These are phyloP conservation scores for Nemania serpens DNA, from an alignment of 2,329 filamentous ascomycete genomes.

Conservation along the genomic window DNA sequence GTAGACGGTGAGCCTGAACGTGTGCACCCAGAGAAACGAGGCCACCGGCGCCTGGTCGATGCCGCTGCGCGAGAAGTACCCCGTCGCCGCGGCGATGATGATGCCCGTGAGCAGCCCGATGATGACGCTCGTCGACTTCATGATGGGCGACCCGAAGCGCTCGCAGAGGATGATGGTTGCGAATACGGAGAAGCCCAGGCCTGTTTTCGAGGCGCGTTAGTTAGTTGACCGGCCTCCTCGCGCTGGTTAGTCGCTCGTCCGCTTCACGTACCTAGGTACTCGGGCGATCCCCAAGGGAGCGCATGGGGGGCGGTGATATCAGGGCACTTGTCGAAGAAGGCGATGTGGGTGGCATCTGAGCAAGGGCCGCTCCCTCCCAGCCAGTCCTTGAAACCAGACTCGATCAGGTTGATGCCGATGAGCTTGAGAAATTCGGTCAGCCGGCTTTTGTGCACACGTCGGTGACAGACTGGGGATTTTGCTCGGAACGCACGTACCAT, in stretches of 20 bases:
- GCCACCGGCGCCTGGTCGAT: slow-evolving; percentile 73
- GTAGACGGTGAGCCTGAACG: slow-evolving; percentile 73
- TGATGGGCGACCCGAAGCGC: slow-evolving; percentile 79
- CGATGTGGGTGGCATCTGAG: slow-evolving; percentile 52
- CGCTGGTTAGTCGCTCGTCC: no score
- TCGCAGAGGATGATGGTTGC: slow-evolving; percentile 79
- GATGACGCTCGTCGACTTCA: slow-evolving; percentile 80
- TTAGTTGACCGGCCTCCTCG: no score
- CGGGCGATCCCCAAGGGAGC: slow-evolving; percentile 76
- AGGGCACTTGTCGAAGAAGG: slow-evolving; percentile 68
- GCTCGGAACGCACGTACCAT: slow-evolving; percentile 40
- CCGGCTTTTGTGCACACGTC: neutral
- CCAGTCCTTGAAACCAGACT: slow-evolving; percentile 77
- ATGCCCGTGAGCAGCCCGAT: slow-evolving; percentile 76
- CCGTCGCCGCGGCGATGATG: slow-evolving; percentile 76
- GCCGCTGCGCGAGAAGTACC: slow-evolving; percentile 75
- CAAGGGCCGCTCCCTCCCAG: slow-evolving; percentile 72
- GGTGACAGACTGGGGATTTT: no score
- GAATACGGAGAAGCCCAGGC: slow-evolving; percentile 79
- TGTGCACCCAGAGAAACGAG: slow-evolving; percentile 80
- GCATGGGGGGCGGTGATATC: slow-evolving; percentile 70
- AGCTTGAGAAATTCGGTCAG: slow-evolving; percentile 43
- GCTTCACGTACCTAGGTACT: slow-evolving; percentile 67
- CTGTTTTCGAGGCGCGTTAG: slow-evolving; percentile 24
- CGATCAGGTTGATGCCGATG: slow-evolving; percentile 75